Evolutionary conservation across 2,329 filamentous ascomycete species (phyloP).

Genomic region (Claviceps sp.): DNA sequence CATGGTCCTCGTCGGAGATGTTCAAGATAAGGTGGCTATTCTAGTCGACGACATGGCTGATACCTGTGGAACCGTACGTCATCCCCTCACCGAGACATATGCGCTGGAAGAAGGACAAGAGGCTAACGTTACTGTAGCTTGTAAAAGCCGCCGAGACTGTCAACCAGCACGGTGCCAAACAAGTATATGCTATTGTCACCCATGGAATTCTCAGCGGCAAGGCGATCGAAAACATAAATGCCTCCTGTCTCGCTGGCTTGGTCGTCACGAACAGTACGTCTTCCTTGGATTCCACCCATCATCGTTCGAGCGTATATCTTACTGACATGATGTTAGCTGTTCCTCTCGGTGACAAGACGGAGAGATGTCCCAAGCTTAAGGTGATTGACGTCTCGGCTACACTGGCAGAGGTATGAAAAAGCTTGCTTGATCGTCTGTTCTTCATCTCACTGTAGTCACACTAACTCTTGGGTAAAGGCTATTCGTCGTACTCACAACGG

Average conservation of each 20-base stretch:
- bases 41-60: slow-evolving; percentile 98
- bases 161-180: slow-evolving; percentile 70
- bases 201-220: slow-evolving; percentile 84
- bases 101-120: background rate
- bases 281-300: background rate
- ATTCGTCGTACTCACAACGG: slow-evolving; percentile 57
- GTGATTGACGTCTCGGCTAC: slow-evolving; percentile 89
- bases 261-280: slow-evolving; percentile 74
- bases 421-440: background rate
- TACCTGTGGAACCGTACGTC: slow-evolving; percentile 63
- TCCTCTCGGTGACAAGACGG: slow-evolving; percentile 60
- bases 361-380: slow-evolving; percentile 64
- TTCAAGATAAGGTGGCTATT: slow-evolving; percentile 82
- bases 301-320: background rate
- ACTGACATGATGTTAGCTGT: slow-evolving; percentile 20
- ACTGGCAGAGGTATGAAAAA: slow-evolving; percentile 40
- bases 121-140: slow-evolving; percentile 19
- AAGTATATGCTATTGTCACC: slow-evolving; percentile 90
- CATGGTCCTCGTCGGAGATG: slow-evolving; percentile 91
- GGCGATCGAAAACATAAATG: slow-evolving; percentile 76
- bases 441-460: background rate
- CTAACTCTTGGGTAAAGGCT: slow-evolving; percentile 28
- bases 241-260: slow-evolving; percentile 60
- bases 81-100: background rate
- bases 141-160: slow-evolving; percentile 81